Evolutionary conservation across 208 protist genomes (phyloP), one percentile per base, ranked within the genome.

Genomic region (Porcisia hertigi): DNA sequence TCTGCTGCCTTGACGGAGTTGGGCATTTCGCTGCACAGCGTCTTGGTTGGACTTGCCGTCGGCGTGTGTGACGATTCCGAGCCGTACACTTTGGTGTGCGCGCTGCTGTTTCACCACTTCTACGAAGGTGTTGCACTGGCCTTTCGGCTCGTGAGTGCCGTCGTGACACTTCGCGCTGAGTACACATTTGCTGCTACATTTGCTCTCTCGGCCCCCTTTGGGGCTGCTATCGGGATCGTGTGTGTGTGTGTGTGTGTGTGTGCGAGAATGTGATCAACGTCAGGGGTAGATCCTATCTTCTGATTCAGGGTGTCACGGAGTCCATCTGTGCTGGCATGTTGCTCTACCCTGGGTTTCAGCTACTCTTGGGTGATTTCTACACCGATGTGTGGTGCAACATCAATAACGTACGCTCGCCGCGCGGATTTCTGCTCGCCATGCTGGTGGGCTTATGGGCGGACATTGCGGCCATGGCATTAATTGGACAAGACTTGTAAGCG

Each of bases 41-140:
- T 94, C 39, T 91, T 94, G 65, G 75, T 94, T 25, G 90, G 90
- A 14, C 63, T 94, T 34, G 80, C 87, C 11, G 76, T 92, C 20
- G 90, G 90, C 34, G 77, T 92, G 23, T 75, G 82, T 62, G 67
- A 60, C 6, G 82, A 94, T 53, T 23, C 62, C 14, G 86, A 88
- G 75, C 76, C 87, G 4, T 75, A 65, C 73, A 83, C 81, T 30
- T 70, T 94, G 7, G 69, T 86, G 53, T 79, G 79, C 55, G 90
- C 90, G n/a, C 65, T 94, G 36, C 76, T 71, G 66, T 79, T 94
- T n/a, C 90, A 94, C 59, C 90, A 94, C 73, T 79, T 92, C 60
- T 94, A 92, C 57, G 90, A 92, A 47, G 90, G 90, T 30, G 69
- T 92, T 23, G 88, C 88, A 8, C 79, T 94, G 18, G 88, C 87